Base-by-base conservation (phyloP, 257 asterid species). In the Solanum bulbocastanum region DNA sequence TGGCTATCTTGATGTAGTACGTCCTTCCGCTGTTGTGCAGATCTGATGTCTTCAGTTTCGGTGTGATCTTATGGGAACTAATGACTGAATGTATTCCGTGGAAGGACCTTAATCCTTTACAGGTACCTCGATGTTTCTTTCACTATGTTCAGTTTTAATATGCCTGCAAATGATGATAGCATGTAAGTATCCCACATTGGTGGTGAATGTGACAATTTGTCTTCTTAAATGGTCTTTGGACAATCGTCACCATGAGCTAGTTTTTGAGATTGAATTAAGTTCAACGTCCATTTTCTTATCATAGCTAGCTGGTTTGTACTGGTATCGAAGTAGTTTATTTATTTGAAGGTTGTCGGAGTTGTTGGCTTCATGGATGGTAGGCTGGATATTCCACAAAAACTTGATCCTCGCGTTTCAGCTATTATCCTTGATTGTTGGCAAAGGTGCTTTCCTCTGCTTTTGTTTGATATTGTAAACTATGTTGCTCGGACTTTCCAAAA, bases 301-400 rank as follows among this genome's bases (percentile, higher is more conserved):
- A 8, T 78, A 49, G 60, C 84, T 3, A 76, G 60, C 60, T 75
- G 35, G 4, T 76, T 8, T 40, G n/a, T 13, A 76, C 5, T 44
- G 66, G 25, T 2, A 79, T 36, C 3, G 1, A 44, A 15, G 4
- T 56, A 2, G 85, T 44, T 25, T 81, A 15, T 81, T 25, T 27
- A 36, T 36, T 56, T 56, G 39, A 89, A 95, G 98, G 98, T 95
- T 76, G 94, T 94, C 15, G 98, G 94, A 87, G 91, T 91, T 10
- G 98, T 94, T 10, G 98, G 98, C n/a, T 95, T 95, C 90, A 92
- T 91, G 96, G 94, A 94, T 69, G 88, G 92, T 16, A 91, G 98
- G 84, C 83, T 93, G 69, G 98, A 95, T 68, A 69, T 95, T 83
- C 96, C 96, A 0, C 87, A 84, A 83, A 87, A 86, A 86, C 75